These are phyloP conservation scores for Solanum sejunctum DNA, from an alignment of 257 asterid genomes.

Conservation along the genomic window DNA sequence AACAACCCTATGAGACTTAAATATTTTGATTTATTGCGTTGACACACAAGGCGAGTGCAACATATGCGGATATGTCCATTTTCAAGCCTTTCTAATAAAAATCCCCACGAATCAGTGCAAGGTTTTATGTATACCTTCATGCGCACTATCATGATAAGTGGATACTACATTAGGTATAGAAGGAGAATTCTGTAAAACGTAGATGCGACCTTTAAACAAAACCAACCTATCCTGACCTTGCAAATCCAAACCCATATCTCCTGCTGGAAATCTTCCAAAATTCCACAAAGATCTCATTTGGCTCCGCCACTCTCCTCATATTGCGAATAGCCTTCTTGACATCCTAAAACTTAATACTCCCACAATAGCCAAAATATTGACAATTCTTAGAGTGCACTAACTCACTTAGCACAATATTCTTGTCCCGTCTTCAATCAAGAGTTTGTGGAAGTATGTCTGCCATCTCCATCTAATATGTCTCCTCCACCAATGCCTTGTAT, in stretches of 20 bases:
- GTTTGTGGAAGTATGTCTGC: background rate
- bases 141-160: background rate
- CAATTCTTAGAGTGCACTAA: background rate
- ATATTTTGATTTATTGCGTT: background rate
- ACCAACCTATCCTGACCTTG: background rate
- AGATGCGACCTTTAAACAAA: no score
- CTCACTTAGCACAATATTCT: background rate
- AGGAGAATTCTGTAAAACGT: background rate
- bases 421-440: background rate
- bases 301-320: background rate
- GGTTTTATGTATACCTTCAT: background rate
- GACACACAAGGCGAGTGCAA: background rate
- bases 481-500: background rate
- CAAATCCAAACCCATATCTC: background rate
- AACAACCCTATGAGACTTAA: background rate
- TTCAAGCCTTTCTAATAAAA: background rate
- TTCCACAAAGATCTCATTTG: background rate
- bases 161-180: background rate
- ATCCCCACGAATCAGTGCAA: no score
- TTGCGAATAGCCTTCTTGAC: background rate
- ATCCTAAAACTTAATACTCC: background rate
- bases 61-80: background rate
- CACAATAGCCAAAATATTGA: background rate
- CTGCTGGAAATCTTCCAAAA: background rate
- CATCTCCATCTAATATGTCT: background rate